These are phyloP conservation scores for Phytophthora pini DNA, from an alignment of 352 stramenopile species.

Conservation along the genomic window DNA sequence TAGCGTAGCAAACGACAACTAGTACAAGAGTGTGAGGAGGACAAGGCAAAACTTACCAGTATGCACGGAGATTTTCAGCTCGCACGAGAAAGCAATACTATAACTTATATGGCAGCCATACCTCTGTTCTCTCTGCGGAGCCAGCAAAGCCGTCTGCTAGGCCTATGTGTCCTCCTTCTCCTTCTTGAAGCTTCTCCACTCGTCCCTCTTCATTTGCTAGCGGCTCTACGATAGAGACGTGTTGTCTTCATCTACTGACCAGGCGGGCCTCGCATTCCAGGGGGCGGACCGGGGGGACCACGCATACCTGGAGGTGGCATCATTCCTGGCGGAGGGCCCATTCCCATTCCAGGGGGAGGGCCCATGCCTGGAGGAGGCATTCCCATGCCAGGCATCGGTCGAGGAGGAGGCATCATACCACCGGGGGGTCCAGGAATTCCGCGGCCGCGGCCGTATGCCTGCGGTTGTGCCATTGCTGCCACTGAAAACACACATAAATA, in stretches of 20 bases:
- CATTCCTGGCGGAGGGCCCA: constrained; percentile 79
- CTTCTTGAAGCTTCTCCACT: constrained; percentile 9
- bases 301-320: constrained; percentile 79
- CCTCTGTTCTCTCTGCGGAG: constrained; percentile 34
- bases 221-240: constrained; percentile 17
- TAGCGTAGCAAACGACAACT: constrained; percentile 22
- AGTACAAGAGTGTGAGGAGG: constrained; percentile 8
- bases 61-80: constrained; percentile 23
- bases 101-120: constrained; percentile 53
- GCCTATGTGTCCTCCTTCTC: constrained; percentile 2
- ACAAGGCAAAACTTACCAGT: constrained; percentile 39
- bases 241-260: constrained; percentile 63
- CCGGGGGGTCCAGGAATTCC: constrained; percentile 68
- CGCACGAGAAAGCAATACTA: constrained; percentile 41
- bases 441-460: constrained; percentile 81
- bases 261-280: constrained; percentile 73
- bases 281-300: constrained; percentile 57
- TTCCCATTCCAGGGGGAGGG: constrained; percentile 82
- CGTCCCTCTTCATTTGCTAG: constrained; percentile 14
- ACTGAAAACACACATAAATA: constrained; percentile 44
- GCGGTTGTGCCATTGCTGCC: constrained; percentile 79
- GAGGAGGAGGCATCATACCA: constrained; percentile 70
- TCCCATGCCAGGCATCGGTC: constrained; percentile 67
- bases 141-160: constrained; percentile 5
- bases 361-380: constrained; percentile 74